A percentile compares a stretch with the other conserved stretches of the same genome.
Evolutionary conservation across 345 rosid genomes (phyloP).

Genomic region (Euphorbia lathyris): DNA sequence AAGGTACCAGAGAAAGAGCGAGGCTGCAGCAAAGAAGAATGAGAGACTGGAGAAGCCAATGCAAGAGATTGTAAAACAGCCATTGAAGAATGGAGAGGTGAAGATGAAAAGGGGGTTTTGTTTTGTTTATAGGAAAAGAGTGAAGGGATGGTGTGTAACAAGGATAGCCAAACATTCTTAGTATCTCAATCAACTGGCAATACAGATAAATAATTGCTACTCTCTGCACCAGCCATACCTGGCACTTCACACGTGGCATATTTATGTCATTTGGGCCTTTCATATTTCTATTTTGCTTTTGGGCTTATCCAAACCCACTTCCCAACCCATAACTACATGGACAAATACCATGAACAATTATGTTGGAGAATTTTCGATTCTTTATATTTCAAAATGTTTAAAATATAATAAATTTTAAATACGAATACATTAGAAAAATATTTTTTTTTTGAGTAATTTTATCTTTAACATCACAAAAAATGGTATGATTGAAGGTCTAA

Average conservation of each 20-base stretch:
- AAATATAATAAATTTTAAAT: no score
- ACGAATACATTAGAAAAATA: no score
- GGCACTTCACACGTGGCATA: neutral
- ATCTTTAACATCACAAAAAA: no score
- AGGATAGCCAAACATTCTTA: conserved; percentile 27
- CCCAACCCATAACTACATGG: no score
- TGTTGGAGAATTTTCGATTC: no score
- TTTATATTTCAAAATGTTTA: no score
- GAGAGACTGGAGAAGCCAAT: conserved; percentile 39
- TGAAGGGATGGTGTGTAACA: conserved; percentile 25
- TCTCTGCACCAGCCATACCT: neutral
- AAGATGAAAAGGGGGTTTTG: neutral
- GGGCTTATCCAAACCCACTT: neutral
- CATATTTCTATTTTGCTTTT: neutral
- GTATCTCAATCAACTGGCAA: neutral
- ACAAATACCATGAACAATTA: no score
- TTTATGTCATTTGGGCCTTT: neutral
- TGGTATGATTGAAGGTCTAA: no score
- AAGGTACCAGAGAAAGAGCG: conserved; percentile 37
- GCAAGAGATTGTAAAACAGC: conserved; percentile 48
- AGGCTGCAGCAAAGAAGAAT: conserved; percentile 23
- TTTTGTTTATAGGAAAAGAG: neutral
- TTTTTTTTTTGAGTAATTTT: no score
- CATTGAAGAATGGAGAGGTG: conserved; percentile 20
- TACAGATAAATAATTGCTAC: neutral